Conservation (phyloP, 805 yeast species). For the Sugiyamaella americana region DNA sequence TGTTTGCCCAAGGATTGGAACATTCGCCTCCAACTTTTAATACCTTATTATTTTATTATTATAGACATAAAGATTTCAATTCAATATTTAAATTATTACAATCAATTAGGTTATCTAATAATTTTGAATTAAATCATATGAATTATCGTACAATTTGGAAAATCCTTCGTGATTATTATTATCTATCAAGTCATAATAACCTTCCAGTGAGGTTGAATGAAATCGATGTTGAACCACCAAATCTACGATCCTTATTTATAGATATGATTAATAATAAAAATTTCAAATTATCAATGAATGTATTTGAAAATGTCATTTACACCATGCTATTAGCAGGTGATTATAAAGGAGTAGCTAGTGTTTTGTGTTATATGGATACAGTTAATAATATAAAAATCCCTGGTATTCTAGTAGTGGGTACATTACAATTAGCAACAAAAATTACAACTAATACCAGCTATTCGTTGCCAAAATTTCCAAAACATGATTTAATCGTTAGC, state of each 20-base stretch:
- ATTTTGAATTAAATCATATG: conserved; percentile 5
- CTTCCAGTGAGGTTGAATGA: not conserved
- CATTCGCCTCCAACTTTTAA: conserved; percentile 16
- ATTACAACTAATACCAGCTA: not conserved
- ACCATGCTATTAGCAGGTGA: conserved; percentile 16
- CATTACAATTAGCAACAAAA: conserved; percentile 15
- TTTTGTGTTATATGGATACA: conserved; percentile 17
- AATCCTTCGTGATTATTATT: conserved; percentile 13
- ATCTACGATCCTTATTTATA: conserved; percentile 11
- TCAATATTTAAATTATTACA: conserved; percentile 6
- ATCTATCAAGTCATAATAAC: not conserved
- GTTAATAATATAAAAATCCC: conserved; percentile 13
- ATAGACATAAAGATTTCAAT: conserved; percentile 13
- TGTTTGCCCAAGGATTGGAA: conserved; percentile 7
- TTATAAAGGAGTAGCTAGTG: conserved; percentile 13
- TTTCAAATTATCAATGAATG: conserved; percentile 14
- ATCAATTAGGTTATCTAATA: not conserved
- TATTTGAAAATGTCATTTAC: conserved; percentile 19
- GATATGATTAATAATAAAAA: conserved; percentile 13
- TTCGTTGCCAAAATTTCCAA: conserved; percentile 9
- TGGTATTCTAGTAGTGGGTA: conserved; percentile 10
- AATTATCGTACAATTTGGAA: conserved; percentile 17
- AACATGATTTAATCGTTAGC: conserved; percentile 7
- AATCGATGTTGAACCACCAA: not conserved
- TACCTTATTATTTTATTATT: conserved; percentile 15